Evolutionary conservation across 345 rosid genomes (phyloP), one percentile per base, ranked within the genome.

Genomic region (Triadica sebifera): DNA sequence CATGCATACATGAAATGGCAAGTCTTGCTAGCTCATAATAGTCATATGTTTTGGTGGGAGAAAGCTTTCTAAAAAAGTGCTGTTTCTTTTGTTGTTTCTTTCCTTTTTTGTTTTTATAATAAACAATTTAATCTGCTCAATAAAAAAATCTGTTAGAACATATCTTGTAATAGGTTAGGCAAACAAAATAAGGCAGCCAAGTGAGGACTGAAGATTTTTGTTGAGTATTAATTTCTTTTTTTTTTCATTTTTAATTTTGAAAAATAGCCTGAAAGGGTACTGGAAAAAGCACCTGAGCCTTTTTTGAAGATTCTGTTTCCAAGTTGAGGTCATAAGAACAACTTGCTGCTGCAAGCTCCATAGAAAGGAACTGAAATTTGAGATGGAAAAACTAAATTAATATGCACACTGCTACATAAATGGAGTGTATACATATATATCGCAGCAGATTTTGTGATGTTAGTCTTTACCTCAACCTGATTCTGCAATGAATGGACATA

Each of bases 281-380:
- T 45, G 19, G 16, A 47, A 38, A n/a, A 11, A 69, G 63, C 46
- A 76, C 85, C 86, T 82, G 81, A 57, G 64, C 67, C 73, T 79
- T 84, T 64, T 11, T 38, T 22, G 74, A 62, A 38, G 85, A 52
- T 69, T 59, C 62, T 37, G 74, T 34, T 59, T 60, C 66, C 41
- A 55, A 53, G 73, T 82, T 77, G 15, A 39, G 50, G 43, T 72
- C 74, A 52, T 73, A 55, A 50, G 80, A 70, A 68, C 76, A 77
- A 59, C 81, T 75, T 7, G 90, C 86, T 34, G 90, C 81, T 29
- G 88, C 86, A 56, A 87, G 86, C 83, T 87, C 86, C 88, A 81
- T 85, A 0, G 90, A 87, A 43, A 87, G 86, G 67, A 87, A 87
- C 90, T 87, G 82, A 46, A 69, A 64, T 79, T 80, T 9, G 34